Evolutionary conservation across 106 monocot genomes (phyloP).

Genomic region (Dioscorea zingiberensis): DNA sequence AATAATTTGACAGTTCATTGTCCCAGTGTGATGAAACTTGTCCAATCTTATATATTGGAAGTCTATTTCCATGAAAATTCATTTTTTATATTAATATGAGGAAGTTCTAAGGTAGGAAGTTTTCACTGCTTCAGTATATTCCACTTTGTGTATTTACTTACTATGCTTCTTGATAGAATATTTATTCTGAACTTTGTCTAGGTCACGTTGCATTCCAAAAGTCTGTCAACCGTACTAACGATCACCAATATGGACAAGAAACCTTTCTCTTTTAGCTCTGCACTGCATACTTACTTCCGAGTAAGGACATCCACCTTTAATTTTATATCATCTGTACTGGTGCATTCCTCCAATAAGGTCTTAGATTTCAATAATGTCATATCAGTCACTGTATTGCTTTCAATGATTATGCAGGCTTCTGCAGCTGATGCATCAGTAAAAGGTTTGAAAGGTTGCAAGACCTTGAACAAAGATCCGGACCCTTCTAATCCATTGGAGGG

Average conservation of each 20-base stretch:
- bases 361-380: neutral
- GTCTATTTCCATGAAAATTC: too few relatives aligned
- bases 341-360: too few relatives aligned
- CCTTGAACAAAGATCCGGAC: constrained; percentile 92
- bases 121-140: too few relatives aligned
- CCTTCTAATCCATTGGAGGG: constrained; percentile 86
- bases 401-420: constrained; percentile 57
- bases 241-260: constrained; percentile 82
- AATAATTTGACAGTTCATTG: too few relatives aligned
- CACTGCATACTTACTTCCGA: constrained; percentile 86
- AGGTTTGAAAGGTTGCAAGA: constrained; percentile 84
- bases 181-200: constrained; percentile 7
- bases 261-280: constrained; percentile 72
- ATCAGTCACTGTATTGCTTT: neutral
- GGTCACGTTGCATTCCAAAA: constrained; percentile 55
- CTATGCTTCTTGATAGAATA: too few relatives aligned
- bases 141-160: too few relatives aligned
- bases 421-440: constrained; percentile 57
- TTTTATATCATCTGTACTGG: neutral
- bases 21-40: too few relatives aligned
- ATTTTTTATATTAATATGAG: too few relatives aligned
- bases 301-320: constrained; percentile 35
- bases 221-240: constrained; percentile 51
- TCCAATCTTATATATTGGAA: too few relatives aligned
- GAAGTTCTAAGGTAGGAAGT: too few relatives aligned